These are phyloP conservation scores for Paraurostyla sp. DNA, from an alignment of 73 alveolate species.

Conservation along the genomic window DNA sequence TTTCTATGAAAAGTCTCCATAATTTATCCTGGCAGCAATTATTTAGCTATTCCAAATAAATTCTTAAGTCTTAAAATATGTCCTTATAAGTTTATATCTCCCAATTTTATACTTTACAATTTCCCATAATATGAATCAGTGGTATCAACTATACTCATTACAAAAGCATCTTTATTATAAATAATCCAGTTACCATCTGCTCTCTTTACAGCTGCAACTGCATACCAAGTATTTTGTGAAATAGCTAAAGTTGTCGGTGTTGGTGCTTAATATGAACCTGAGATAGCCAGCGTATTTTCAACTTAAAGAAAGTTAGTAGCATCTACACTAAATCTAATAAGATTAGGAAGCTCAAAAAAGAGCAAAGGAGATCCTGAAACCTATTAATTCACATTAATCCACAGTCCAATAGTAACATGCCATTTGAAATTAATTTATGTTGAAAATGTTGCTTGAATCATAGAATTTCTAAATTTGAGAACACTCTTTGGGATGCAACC, in stretches of 20 bases:
- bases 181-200: neutral
- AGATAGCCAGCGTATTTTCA: no score
- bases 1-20: neutral
- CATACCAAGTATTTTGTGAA: neutral
- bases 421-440: neutral
- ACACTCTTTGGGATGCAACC: slow-evolving; percentile 11
- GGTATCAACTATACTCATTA: neutral
- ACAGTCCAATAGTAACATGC: neutral
- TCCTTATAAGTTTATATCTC: neutral
- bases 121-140: neutral
- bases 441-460: neutral
- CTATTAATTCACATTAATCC: neutral
- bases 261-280: no score
- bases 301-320: neutral
- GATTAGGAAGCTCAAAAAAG: neutral
- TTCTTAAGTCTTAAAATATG: neutral
- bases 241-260: neutral
- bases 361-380: neutral
- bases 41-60: slow-evolving; percentile 1
- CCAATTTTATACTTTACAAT: neutral
- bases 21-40: neutral
- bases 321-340: neutral
- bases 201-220: neutral
- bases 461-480: neutral
- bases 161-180: neutral